Evolutionary conservation across 1,284 basidiomycete species (phyloP), one percentile per base, ranked within the genome.

Genomic region (Leccinum solheimii): DNA sequence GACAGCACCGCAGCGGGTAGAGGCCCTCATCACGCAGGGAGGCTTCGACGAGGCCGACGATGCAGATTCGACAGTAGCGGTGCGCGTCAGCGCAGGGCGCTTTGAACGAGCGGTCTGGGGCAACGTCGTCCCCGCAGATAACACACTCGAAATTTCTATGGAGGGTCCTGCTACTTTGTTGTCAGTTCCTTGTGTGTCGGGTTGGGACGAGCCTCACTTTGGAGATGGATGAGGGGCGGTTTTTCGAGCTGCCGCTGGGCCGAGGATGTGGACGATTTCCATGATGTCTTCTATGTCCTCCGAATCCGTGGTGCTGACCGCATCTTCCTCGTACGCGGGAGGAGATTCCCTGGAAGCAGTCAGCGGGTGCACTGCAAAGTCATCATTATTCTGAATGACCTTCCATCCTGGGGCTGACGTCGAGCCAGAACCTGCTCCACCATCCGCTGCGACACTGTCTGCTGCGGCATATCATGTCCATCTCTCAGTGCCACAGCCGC

Each of bases 1-100:
- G 66, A 63, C 80, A 82, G 66, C 81, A 83, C 9, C 77, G 72
- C 21, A 80, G 70, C 0, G 81, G 81, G 61, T 75, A 74, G 10
- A 81, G 72, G 1, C 73, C 64, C 56, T 81, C 79, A 38, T 81
- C 80, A 0, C 68, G 71, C 11, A 75, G 71, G 1, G 77, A 74
- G 0, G 71, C 63, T 54, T 77, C 64, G 51, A 80, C 75, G 55
- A 82, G 76, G 40, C 66, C 67, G 2, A 72, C 58, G 16, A 80
- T 58, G 58, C 80, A 83, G 2, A 45, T 64, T 36, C 59, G 66
- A 66, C 78, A 77, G 59, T 81, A 80, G 40, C 61, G 64, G 58
- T 81, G 77, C 5, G 16, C 50, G 6, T 49, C 48, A 1, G 67
- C 67, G 57, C 80, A 81, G 1, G 78, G 74, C 3, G 75, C 76